These are phyloP conservation scores for Macroventuria anomochaeta DNA, from an alignment of 2,329 filamentous ascomycete species.

Conservation along the genomic window DNA sequence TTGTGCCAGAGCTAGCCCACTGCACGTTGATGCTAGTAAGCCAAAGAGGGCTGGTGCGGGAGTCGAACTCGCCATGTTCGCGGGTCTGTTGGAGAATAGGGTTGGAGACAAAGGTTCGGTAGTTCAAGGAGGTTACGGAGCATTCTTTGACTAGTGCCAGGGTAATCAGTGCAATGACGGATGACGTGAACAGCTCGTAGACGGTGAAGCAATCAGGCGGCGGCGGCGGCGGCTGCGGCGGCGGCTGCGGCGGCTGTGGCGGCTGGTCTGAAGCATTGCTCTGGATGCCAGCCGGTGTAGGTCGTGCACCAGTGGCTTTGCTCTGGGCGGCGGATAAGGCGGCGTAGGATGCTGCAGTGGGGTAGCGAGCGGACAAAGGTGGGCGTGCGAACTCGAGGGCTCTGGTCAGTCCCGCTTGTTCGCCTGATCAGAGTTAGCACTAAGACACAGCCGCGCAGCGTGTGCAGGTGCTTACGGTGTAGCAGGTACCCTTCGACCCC, in stretches of 20 bases:
- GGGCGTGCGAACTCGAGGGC: conserved; percentile 43
- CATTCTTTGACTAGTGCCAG: conserved; percentile 43
- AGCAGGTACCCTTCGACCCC: conserved; percentile 39
- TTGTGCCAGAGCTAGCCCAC: conserved; percentile 45
- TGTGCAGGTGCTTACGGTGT: conserved; percentile 32
- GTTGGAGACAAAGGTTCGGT: conserved; percentile 45
- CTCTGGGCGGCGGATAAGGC: conserved; percentile 27
- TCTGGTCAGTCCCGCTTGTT: conserved; percentile 44
- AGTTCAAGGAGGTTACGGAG: conserved; percentile 44
- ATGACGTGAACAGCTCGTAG: conserved; percentile 49
- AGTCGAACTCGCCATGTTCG: conserved; percentile 11
- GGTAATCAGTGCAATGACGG: conserved; percentile 46
- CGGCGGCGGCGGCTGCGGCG: conserved; percentile 23
- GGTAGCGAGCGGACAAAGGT: conserved; percentile 32
- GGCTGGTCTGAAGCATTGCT: conserved; percentile 21
- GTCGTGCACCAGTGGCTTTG: conserved; percentile 31
- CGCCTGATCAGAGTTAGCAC: conserved; percentile 37
- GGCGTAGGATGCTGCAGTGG: conserved; percentile 29
- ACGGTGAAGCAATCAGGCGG: conserved; percentile 41
- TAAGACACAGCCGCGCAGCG: not conserved
- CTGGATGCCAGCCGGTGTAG: conserved; percentile 27
- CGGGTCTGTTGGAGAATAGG: conserved; percentile 18
- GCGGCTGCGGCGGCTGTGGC: conserved; percentile 35
- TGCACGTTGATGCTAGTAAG: conserved; percentile 42
- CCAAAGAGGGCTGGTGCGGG: conserved; percentile 21